These are phyloP conservation scores for Leishmania martiniquensis DNA, from an alignment of 208 protist genomes.

Conservation along the genomic window DNA sequence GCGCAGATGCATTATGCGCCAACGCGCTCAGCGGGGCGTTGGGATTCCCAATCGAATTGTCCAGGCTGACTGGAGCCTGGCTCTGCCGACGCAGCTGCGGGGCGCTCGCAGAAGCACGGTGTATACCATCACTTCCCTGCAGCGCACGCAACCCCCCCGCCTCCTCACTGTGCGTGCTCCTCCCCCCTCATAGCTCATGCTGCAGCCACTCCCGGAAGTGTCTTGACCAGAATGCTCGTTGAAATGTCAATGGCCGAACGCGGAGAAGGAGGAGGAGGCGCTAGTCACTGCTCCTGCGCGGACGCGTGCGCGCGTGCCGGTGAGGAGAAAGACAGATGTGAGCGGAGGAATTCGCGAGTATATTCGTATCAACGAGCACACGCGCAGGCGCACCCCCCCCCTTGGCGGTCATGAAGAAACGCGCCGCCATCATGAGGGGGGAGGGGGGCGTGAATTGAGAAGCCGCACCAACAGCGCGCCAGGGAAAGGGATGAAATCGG, in stretches of 20 bases:
- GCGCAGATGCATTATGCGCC: not conserved
- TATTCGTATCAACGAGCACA: not conserved
- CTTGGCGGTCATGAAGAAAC: not conserved
- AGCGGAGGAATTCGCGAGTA: not conserved
- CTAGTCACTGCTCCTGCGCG: not conserved
- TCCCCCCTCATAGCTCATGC: not conserved
- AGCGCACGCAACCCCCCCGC: not conserved
- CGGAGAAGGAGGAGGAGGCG: not conserved
- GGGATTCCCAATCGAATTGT: not conserved
- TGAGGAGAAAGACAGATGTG: not conserved
- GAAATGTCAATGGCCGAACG: no score
- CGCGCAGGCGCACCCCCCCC: not conserved
- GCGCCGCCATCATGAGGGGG: not conserved
- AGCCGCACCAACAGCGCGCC: not conserved
- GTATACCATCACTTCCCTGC: not conserved
- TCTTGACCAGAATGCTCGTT: no score
- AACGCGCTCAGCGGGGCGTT: not conserved
- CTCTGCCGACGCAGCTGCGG: constrained; percentile 6
- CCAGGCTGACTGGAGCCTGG: not conserved
- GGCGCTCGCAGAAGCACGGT: constrained; percentile 19
- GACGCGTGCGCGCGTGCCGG: not conserved
- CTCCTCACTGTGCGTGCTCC: not conserved
- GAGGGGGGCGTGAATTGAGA: not conserved
- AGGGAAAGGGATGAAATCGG: not conserved
- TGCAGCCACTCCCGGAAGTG: not conserved